Percentiles rank a stretch among this genome's conserved stretches.
These are phyloP conservation scores for Boletus eberwhitei DNA, from an alignment of 768 basidiomycete genomes.

Conservation along the genomic window DNA sequence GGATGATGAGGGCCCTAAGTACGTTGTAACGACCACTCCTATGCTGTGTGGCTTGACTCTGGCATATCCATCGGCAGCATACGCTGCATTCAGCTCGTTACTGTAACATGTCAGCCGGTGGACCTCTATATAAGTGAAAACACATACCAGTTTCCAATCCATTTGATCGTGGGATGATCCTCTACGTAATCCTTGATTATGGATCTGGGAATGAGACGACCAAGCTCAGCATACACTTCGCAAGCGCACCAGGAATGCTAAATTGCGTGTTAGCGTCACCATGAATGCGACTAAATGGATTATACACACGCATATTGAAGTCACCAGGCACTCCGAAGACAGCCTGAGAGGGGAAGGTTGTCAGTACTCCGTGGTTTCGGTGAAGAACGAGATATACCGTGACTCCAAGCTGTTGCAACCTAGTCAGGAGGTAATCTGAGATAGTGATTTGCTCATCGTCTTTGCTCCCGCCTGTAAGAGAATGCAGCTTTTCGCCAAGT, in stretches of 20 bases:
- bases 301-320: conserved; percentile 61
- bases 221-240: not conserved
- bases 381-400: conserved; percentile 38
- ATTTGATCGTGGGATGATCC: conserved; percentile 70
- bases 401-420: conserved; percentile 63
- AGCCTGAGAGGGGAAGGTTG: conserved; percentile 39
- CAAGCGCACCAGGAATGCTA: conserved; percentile 29
- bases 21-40: conserved; percentile 79
- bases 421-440: conserved; percentile 57
- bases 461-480: conserved; percentile 30
- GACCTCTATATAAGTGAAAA: not conserved
- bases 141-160: conserved; percentile 81
- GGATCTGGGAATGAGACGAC: not conserved
- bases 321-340: conserved; percentile 89
- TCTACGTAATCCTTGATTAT: conserved; percentile 70
- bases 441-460: conserved; percentile 47
- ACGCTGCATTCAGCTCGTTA: conserved; percentile 83
- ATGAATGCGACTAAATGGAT: not conserved
- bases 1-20: conserved; percentile 6
- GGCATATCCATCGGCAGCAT: conserved; percentile 93
- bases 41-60: conserved; percentile 73
- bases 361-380: not conserved
- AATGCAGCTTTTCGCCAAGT: conserved; percentile 45
- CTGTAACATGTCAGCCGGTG: conserved; percentile 34
- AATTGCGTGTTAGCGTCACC: not conserved